These are phyloP conservation scores for Zymoseptoria brevis DNA, from an alignment of 2,329 filamentous ascomycete genomes.

Conservation along the genomic window DNA sequence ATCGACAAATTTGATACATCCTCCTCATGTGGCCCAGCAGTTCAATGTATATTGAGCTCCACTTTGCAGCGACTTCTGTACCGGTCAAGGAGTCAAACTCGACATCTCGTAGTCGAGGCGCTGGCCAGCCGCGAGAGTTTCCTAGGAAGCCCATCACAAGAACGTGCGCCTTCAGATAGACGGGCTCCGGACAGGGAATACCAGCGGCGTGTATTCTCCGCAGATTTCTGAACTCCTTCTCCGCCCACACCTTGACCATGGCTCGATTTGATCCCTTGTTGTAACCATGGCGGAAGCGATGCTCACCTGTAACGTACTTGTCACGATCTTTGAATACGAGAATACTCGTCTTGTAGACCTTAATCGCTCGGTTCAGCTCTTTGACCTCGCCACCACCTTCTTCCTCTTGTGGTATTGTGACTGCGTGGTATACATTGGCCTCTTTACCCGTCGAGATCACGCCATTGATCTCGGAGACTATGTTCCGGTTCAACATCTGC, in stretches of 20 bases:
- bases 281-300: slow-evolving; percentile 81
- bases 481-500: slow-evolving; percentile 88
- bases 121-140: slow-evolving; percentile 76
- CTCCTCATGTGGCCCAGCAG: slow-evolving; percentile 81
- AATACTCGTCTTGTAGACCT: slow-evolving; percentile 98
- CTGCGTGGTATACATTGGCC: slow-evolving; percentile 92
- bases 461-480: slow-evolving; percentile 86
- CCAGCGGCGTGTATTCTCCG: slow-evolving; percentile 73
- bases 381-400: slow-evolving; percentile 37
- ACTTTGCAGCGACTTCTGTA: slow-evolving; percentile 52
- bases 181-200: slow-evolving; percentile 83
- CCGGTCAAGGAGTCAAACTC: slow-evolving; percentile 53
- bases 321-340: slow-evolving; percentile 96
- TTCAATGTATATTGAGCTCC: slow-evolving; percentile 72
- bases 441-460: slow-evolving; percentile 96
- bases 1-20: slow-evolving; percentile 83
- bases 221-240: slow-evolving; percentile 95
- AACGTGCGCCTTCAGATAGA: slow-evolving; percentile 86
- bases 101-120: slow-evolving; percentile 83
- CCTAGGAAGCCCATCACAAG: slow-evolving; percentile 92
- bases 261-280: slow-evolving; percentile 92
- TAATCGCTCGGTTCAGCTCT: slow-evolving; percentile 74
- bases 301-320: slow-evolving; percentile 90
- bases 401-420: slow-evolving; percentile 51
- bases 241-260: slow-evolving; percentile 98